Evolutionary conservation across 805 yeast species (phyloP).

Genomic region (Schizosaccharomyces japonicus): DNA sequence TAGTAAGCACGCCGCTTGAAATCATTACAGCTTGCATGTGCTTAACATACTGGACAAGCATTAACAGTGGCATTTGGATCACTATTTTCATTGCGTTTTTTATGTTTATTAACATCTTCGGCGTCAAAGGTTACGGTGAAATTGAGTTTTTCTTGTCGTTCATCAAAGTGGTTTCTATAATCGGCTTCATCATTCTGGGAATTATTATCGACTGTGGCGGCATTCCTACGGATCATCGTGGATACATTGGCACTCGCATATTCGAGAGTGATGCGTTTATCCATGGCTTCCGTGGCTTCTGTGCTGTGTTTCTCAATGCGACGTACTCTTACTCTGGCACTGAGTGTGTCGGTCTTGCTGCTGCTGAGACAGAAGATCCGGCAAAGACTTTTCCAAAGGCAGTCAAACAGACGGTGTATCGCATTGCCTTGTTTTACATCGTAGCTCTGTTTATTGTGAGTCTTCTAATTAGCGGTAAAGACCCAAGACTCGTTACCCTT

Average conservation of each 20-base stretch:
- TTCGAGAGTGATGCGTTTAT: slow-evolving; percentile 22
- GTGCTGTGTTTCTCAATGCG: slow-evolving; percentile 38
- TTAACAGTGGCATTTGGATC: slow-evolving; percentile 18
- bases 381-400: slow-evolving; percentile 44
- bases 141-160: slow-evolving; percentile 33
- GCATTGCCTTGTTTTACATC: slow-evolving; percentile 50
- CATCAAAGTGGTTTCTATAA: slow-evolving; percentile 38
- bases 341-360: slow-evolving; percentile 53
- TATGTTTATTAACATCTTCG: slow-evolving; percentile 22
- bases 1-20: slow-evolving; percentile 54
- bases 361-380: slow-evolving; percentile 56
- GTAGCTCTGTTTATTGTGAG: slow-evolving; percentile 33
- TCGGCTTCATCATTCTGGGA: slow-evolving; percentile 39
- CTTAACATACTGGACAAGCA: slow-evolving; percentile 43
- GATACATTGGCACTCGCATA: slow-evolving; percentile 47
- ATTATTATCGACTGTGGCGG: slow-evolving; percentile 50
- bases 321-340: slow-evolving; percentile 51
- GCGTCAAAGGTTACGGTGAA: slow-evolving; percentile 25
- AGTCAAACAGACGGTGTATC: slow-evolving; percentile 62
- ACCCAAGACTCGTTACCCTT: slow-evolving; percentile 24
- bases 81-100: slow-evolving; percentile 25
- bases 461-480: slow-evolving; percentile 44
- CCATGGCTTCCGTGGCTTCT: slow-evolving; percentile 40
- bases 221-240: slow-evolving; percentile 47
- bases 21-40: slow-evolving; percentile 58